These are phyloP conservation scores for Chernovozyma aurita DNA, from an alignment of 1,139 yeast species.

Conservation along the genomic window DNA sequence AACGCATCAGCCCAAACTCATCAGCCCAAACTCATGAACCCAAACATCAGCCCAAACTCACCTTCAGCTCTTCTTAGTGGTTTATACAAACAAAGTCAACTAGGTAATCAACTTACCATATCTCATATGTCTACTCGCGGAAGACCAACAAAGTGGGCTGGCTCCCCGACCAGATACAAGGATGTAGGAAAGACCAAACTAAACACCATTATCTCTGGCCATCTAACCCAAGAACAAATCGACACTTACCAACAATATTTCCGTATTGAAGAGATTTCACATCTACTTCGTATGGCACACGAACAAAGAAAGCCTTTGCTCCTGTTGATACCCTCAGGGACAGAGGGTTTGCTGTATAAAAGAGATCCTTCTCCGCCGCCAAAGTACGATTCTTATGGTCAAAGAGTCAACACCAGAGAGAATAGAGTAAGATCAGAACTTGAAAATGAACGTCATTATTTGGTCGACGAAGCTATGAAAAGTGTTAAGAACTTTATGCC, in stretches of 20 bases:
- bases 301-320: constrained; percentile 45
- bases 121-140: constrained; percentile 3
- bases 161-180: constrained; percentile 30
- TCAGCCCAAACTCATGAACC: too few species aligned
- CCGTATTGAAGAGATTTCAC: constrained; percentile 73
- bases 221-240: constrained; percentile 78
- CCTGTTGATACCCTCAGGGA: constrained; percentile 34
- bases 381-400: constrained; percentile 75
- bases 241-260: constrained; percentile 74
- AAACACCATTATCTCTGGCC: constrained; percentile 43
- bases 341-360: constrained; percentile 19
- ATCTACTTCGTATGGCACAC: constrained; percentile 42
- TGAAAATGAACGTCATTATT: constrained; percentile 74
- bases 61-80: too few species aligned
- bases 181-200: constrained; percentile 26
- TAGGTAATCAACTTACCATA: too few species aligned
- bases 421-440: constrained; percentile 54
- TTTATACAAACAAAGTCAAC: too few species aligned
- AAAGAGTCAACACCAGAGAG: constrained; percentile 81
- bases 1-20: too few species aligned
- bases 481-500: constrained; percentile 76
- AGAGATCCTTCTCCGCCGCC: constrained; percentile 94
- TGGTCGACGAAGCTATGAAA: constrained; percentile 71
- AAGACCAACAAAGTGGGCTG: constrained; percentile 41
- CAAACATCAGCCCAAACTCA: too few species aligned